Percentiles rank a stretch among this genome's conserved stretches.
phyloP scores from a whole-genome alignment of 805 yeast species.

The Wickerhamiella domercqiae region DNA sequence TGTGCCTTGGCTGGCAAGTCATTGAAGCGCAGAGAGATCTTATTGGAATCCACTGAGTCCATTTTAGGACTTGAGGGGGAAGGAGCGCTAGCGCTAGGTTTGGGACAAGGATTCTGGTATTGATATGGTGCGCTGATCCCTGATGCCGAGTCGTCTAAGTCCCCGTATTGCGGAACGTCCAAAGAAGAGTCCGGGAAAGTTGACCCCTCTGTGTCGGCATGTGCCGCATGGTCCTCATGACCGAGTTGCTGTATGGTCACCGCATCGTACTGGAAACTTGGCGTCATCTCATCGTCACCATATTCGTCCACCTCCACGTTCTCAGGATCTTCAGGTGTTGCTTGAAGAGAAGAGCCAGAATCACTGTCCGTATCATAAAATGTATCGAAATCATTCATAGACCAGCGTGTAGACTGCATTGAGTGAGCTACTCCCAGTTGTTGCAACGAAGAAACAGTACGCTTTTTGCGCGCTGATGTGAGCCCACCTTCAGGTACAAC shows the following conservation, averaged over 20 bases:
- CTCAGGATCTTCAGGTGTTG: slow-evolving; percentile 6
- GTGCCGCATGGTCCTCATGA: not conserved
- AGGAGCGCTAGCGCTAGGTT: not conserved
- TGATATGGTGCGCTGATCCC: too few relatives aligned
- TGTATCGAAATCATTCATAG: slow-evolving; percentile 5
- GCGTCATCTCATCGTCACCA: slow-evolving; percentile 18
- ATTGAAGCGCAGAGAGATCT: slow-evolving; percentile 52
- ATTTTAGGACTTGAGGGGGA: not conserved
- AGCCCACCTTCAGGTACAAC: slow-evolving; percentile 13
- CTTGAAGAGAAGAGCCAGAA: slow-evolving; percentile 2
- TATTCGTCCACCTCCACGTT: slow-evolving; percentile 9
- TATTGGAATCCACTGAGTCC: slow-evolving; percentile 45
- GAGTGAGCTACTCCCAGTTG: slow-evolving; percentile 64
- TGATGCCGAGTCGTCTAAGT: too few relatives aligned
- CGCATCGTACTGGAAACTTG: slow-evolving; percentile 14
- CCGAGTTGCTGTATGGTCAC: slow-evolving; percentile 11
- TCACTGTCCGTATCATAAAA: slow-evolving; percentile 17
- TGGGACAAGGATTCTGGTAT: not conserved
- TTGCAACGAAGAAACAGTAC: slow-evolving; percentile 47
- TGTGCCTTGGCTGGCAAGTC: slow-evolving; percentile 88
- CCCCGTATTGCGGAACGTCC: not conserved
- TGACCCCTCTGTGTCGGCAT: not conserved
- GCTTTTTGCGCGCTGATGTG: slow-evolving; percentile 15
- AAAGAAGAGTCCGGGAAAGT: not conserved
- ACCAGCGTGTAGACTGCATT: slow-evolving; percentile 33